Conservation (phyloP, 208 protist species). For the Zelonia costaricensis region DNA sequence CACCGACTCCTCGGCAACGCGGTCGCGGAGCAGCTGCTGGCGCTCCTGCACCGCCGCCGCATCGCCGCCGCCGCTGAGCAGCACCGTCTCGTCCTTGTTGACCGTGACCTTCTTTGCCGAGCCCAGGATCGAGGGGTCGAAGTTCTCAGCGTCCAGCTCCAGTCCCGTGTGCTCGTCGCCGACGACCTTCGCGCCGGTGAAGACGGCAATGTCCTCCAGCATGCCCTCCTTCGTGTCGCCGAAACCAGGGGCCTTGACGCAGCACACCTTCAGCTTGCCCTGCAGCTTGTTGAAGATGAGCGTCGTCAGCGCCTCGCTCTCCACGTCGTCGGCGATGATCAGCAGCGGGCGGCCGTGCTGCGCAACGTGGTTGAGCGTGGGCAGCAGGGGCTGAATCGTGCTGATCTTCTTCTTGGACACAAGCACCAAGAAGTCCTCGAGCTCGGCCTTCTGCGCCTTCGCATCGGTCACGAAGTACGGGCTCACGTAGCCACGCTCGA, state of each 20-base stretch:
- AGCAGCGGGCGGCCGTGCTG: conserved; percentile 92
- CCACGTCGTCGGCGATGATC: conserved; percentile 99
- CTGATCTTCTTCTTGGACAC: conserved; percentile 97
- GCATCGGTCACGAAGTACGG: conserved; percentile 99
- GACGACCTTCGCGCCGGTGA: conserved; percentile 95
- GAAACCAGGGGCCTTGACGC: conserved; percentile 99
- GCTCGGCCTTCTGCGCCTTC: conserved; percentile 96
- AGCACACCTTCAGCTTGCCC: conserved; percentile 86
- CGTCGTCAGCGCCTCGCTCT: conserved; percentile 96
- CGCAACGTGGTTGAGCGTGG: conserved; percentile 90
- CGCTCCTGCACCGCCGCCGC: conserved; percentile 92
- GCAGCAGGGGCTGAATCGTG: conserved; percentile 87
- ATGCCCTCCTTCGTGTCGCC: conserved; percentile 98
- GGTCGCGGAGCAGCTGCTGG: conserved; percentile 90
- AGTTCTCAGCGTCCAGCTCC: conserved; percentile 79
- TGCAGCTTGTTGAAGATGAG: conserved; percentile 89
- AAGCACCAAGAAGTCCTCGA: conserved; percentile 96
- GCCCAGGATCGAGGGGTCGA: conserved; percentile 76
- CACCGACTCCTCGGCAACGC: conserved; percentile 84
- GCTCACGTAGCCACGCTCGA: conserved; percentile 98
- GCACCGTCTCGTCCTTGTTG: conserved; percentile 97
- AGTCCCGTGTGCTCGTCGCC: conserved; percentile 92
- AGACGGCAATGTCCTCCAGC: conserved; percentile 98
- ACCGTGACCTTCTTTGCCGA: conserved; percentile 88
- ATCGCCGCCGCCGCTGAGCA: conserved; percentile 96